A percentile compares a stretch with the other conserved stretches of the same genome.
Evolutionary conservation across 2,329 filamentous ascomycete genomes (phyloP).

Genomic region (Talaromyces albobiverticillius): DNA sequence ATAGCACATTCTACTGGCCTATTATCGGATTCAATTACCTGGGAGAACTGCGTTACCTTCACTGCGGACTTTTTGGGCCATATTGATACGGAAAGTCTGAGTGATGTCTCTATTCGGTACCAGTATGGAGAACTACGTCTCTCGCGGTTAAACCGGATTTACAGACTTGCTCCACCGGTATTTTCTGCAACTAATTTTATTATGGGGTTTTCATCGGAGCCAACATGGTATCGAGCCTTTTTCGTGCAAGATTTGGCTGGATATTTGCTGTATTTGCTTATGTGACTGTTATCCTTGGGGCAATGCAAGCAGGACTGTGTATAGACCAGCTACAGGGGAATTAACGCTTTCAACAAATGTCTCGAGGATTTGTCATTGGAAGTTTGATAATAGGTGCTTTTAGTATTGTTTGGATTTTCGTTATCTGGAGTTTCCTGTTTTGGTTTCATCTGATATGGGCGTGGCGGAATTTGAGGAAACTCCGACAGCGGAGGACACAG

Average conservation of each 20-base stretch:
- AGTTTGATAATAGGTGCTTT: neutral
- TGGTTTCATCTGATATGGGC: neutral
- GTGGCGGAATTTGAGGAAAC: neutral
- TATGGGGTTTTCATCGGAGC: neutral
- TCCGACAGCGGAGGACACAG: neutral
- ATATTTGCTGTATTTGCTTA: constrained; percentile 1
- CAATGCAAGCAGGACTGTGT: neutral
- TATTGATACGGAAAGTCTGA: neutral
- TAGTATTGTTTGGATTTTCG: neutral
- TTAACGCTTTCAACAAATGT: neutral
- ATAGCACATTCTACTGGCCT: neutral
- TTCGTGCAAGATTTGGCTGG: constrained; percentile 1
- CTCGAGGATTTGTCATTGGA: neutral
- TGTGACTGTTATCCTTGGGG: neutral
- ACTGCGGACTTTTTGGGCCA: neutral
- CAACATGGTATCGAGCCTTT: neutral
- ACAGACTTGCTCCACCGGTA: neutral
- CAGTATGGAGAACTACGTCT: neutral
- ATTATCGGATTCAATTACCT: neutral
- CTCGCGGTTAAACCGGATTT: neutral
- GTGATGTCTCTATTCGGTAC: neutral
- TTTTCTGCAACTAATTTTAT: neutral
- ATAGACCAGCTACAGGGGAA: neutral
- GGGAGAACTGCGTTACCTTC: neutral
- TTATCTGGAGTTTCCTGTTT: neutral